A percentile compares a stretch with the other conserved stretches of the same genome.
Evolutionary conservation across 108 stramenopile genomes (phyloP).

Genomic region (Skeletonema potamos): DNA sequence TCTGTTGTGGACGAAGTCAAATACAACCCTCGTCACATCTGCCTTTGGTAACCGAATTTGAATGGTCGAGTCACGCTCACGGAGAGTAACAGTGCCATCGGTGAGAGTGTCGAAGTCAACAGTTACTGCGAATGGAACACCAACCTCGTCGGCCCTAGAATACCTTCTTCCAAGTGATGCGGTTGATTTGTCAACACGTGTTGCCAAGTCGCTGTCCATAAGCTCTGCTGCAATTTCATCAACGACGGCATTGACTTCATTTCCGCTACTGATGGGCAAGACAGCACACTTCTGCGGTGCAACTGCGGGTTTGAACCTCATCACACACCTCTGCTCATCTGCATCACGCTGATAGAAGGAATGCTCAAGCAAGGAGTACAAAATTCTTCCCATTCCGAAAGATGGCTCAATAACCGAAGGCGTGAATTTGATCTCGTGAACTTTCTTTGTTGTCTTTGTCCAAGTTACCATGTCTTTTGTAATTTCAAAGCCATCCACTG

Average conservation of each 20-base stretch:
- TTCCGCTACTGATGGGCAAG: constrained; percentile 83
- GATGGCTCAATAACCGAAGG: constrained; percentile 99
- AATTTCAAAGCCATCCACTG: constrained; percentile 89
- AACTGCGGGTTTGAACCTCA: constrained; percentile 95
- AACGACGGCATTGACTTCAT: constrained; percentile 81
- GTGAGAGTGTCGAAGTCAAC: constrained; percentile 95
- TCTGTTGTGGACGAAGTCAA: constrained; percentile 75
- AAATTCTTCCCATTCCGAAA: constrained; percentile 98
- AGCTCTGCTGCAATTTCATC: constrained; percentile 81
- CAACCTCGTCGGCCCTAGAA: constrained; percentile 98
- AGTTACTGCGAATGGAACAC: constrained; percentile 98
- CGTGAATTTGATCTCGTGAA: constrained; percentile 96
- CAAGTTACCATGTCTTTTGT: constrained; percentile 92
- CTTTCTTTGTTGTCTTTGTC: constrained; percentile 81
- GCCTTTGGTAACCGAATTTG: constrained; percentile 90
- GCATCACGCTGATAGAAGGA: constrained; percentile 93
- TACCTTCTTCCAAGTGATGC: constrained; percentile 92
- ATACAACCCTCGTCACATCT: constrained; percentile 73
- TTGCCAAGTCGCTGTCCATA: constrained; percentile 84
- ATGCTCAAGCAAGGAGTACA: constrained; percentile 98
- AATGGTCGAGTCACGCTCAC: constrained; percentile 95
- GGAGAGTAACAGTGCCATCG: constrained; percentile 93
- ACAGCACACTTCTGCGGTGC: constrained; percentile 99
- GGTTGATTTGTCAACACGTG: constrained; percentile 90
- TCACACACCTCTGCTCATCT: constrained; percentile 95